phyloP scores from a whole-genome alignment of 2,329 filamentous ascomycete species.

The Colletotrichum theobromicola region DNA sequence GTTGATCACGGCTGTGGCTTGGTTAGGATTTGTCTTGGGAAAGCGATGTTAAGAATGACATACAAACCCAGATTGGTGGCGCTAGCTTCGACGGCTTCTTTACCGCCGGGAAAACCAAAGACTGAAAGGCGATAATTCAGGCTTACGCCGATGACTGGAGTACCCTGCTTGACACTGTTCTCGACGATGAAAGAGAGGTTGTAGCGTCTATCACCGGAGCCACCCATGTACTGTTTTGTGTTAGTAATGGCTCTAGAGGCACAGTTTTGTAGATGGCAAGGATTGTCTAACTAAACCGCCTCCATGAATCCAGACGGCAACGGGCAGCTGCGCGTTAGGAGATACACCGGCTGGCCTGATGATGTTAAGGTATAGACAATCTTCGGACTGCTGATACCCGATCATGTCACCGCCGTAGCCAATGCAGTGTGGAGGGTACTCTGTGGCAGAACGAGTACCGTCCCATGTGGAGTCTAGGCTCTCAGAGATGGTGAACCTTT shows the following conservation, averaged over 20 bases:
- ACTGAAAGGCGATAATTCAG: constrained; percentile 55
- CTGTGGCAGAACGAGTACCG: constrained; percentile 42
- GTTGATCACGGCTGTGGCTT: constrained; percentile 42
- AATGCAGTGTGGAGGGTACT: constrained; percentile 52
- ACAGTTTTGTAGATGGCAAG: background rate
- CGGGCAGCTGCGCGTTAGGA: constrained; percentile 49
- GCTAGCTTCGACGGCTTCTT: constrained; percentile 42
- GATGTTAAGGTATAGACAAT: constrained; percentile 68
- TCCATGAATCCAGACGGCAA: constrained; percentile 64
- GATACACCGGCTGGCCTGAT: constrained; percentile 56
- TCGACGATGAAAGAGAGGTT: constrained; percentile 65
- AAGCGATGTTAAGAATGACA: background rate
- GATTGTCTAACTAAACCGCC: constrained; percentile 27
- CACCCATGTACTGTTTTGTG: constrained; percentile 27
- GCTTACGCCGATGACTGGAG: constrained; percentile 52
- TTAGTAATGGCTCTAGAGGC: background rate
- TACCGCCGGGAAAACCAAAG: constrained; percentile 51
- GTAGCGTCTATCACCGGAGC: constrained; percentile 53
- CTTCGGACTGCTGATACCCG: constrained; percentile 43
- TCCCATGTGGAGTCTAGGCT: constrained; percentile 51
- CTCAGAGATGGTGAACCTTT: constrained; percentile 53
- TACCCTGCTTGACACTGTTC: constrained; percentile 47
- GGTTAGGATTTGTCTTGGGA: background rate
- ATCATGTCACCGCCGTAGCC: constrained; percentile 47
- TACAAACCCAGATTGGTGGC: constrained; percentile 53